Evolutionary conservation across 2,329 filamentous ascomycete genomes (phyloP), one percentile per base, ranked within the genome.

Genomic region (Parastagonospora nodorum): DNA sequence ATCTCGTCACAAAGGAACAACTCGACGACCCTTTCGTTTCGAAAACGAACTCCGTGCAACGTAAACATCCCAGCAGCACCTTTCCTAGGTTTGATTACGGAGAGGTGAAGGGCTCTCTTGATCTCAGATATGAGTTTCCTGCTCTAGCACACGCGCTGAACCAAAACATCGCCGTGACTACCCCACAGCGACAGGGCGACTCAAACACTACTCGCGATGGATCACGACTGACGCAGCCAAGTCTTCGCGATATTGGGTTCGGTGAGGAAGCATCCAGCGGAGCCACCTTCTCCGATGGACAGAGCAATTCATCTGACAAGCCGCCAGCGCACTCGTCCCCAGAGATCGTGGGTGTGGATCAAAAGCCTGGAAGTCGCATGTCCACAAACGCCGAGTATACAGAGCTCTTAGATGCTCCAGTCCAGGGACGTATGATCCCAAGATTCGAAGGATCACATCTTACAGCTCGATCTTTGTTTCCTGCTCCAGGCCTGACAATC

Each of bases 381-480:
- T 32, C 14, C 12, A 3, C 40, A 12, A 15, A 15, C n/a, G 16
- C 15, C 11, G 40, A 32, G 15, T 19, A n/a, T 4, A 11, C 11
- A 8, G 33, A 42, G 29, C 27, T 19, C 16, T 2, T 24, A 5
- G 30, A 16, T 24, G 42, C 53, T 27, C 33, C 51, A 12, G 64
- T 59, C 12, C 69, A 73, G 14, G 57, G 68, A 14, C 59, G 67
- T 38, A 66, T 74, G 42, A 63, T 72, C 15, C 63, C 60, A 12
- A 45, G 55, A 32, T 48, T 51, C n/a, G 30, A 38, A 30, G 27
- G 37, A 9, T n/a, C 43, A 10, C 48, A 50, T 6, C 24, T 50
- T 38, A 52, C 52, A 19, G 32, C 55, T 42, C 57, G 55, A 9
- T 41, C 61, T 31, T 41, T 55, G 7, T 52, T 55, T 11, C 51